Conservation (phyloP, 352 stramenopile species). For the Bremia lactucae region DNA sequence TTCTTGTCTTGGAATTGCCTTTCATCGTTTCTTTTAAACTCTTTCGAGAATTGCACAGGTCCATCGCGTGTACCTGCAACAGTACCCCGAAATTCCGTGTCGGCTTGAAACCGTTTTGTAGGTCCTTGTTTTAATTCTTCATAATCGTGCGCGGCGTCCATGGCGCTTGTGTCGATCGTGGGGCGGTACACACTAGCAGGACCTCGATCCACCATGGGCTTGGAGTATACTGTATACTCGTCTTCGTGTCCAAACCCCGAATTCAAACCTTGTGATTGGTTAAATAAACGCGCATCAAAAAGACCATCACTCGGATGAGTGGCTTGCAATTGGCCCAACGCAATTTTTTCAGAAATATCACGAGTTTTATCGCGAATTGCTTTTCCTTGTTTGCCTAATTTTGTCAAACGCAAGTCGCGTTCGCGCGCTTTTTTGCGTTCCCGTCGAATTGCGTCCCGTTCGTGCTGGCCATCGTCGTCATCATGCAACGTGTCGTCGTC, state of each 20-base stretch:
- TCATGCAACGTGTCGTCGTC: conserved; percentile 18
- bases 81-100: conserved; percentile 83
- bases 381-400: conserved; percentile 84
- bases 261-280: conserved; percentile 93
- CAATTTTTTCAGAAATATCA: conserved; percentile 99
- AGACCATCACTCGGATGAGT: conserved; percentile 73
- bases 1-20: conserved; percentile 16
- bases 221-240: conserved; percentile 98
- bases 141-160: conserved; percentile 83
- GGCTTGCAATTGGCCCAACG: conserved; percentile 92
- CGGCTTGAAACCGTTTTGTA: conserved; percentile 81
- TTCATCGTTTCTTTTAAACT: conserved; percentile 34
- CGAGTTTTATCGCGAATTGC: conserved; percentile 91
- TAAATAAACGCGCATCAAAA: conserved; percentile 97
- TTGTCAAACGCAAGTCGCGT: conserved; percentile 90
- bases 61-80: conserved; percentile 50
- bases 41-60: conserved; percentile 83
- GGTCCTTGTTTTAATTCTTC: conserved; percentile 83
- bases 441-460: conserved; percentile 71
- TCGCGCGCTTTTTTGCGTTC: conserved; percentile 93
- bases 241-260: conserved; percentile 95
- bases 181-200: conserved; percentile 85
- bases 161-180: conserved; percentile 80
- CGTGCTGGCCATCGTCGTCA: conserved; percentile 32
- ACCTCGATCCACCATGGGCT: conserved; percentile 91